Conservation (phyloP, 2,329 filamentous ascomycete species). For the Alternaria hordeiaustralica region DNA sequence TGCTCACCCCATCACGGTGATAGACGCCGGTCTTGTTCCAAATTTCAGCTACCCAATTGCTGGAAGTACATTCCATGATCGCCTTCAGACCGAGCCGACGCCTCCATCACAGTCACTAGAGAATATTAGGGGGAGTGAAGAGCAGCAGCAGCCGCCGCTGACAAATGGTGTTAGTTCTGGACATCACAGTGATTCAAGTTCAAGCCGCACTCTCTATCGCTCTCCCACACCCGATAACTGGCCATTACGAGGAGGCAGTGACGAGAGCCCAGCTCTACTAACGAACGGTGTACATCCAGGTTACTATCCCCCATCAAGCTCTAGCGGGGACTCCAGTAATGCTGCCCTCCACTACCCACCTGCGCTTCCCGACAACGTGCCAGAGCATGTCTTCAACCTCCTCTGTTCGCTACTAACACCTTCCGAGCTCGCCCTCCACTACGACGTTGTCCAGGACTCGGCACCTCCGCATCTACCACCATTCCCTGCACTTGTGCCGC, state of each 20-base stretch:
- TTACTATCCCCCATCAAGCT: not conserved
- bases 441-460: not conserved
- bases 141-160: not conserved
- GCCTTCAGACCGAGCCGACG: not conserved
- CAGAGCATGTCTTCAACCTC: constrained; percentile 6
- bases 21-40: constrained; percentile 23
- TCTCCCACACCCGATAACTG: not conserved
- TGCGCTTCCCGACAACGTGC: not conserved
- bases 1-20: not conserved
- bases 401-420: constrained; percentile 18
- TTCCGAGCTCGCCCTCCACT: constrained; percentile 18
- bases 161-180: not conserved
- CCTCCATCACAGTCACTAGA: not conserved
- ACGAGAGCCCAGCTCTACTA: not conserved
- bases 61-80: constrained; percentile 20
- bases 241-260: constrained; percentile 1
- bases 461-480: not conserved
- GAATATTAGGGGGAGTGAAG: not conserved
- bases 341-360: not conserved
- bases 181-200: not conserved
- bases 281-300: not conserved
- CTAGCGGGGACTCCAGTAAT: not conserved
- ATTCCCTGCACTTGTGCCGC: not conserved
- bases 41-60: constrained; percentile 32
- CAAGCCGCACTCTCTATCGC: not conserved